Evolutionary conservation across 306 rosid genomes (phyloP), one percentile per base, ranked within the genome.

Genomic region (Prosopis cineraria): DNA sequence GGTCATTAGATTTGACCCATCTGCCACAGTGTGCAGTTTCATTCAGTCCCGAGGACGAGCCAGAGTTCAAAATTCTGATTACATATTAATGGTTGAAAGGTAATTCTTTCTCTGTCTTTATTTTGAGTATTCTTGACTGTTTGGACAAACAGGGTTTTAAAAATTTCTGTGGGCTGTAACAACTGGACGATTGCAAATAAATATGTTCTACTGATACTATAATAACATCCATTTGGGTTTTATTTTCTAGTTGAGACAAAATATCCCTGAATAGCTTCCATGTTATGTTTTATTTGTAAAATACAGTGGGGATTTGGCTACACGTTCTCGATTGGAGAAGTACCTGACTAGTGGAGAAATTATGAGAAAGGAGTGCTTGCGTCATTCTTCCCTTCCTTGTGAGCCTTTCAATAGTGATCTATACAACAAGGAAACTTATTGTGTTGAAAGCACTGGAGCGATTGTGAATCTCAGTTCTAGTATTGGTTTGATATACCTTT

Each of bases 1-100:
- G 84, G 98, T 92, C 25, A 77, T 94, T 48, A 88, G 97, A 86
- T 94, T 94, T 83, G 98, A 94, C 82, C 97, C 97, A 2, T 87
- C 82, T 63, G 81, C 88, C 64, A 94, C 96, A 19, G 93, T 94
- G 14, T 87, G 92, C 77, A 92, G 98, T 83, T 92, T 92, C 81
- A 92, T 94, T 72, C 98, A 92, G 87, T 94, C 98, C 36, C 76
- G 95, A 63, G 98, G 98, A 5, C 97, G 97, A 48, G 98, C 97
- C 1, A 90, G 98, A 76, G 90, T 83, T 90, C 81, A 39, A 34
- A 85, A 94, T 74, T 92, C 98, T 7, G 95, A 90, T 47, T 94
- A 87, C 60, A 11, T 94, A 53, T 86, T 92, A 64, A 92, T 94
- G 96, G 87, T 94, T 48, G 70, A 92, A 70, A 86, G 96, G 98